phyloP scores from a whole-genome alignment of 208 protist genomes.

The Leishmania tarentolae region DNA sequence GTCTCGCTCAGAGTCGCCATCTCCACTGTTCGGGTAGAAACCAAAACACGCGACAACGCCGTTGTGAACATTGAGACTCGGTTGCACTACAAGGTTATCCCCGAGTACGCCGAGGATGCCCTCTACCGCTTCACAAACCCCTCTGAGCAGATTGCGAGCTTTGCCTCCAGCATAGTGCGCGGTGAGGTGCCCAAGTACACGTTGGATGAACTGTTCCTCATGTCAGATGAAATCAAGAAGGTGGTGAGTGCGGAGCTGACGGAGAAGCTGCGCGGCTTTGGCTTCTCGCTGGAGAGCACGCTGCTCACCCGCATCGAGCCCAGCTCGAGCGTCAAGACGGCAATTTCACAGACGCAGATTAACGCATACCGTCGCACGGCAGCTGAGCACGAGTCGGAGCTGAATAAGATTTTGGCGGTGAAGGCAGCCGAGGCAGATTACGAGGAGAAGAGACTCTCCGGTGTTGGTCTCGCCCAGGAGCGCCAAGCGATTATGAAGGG shows the following conservation, averaged over 20 bases:
- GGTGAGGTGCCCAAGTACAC: constrained; percentile 82
- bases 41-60: constrained; percentile 86
- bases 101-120: constrained; percentile 42
- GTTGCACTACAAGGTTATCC: constrained; percentile 65
- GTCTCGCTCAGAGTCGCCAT: constrained; percentile 54
- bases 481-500: constrained; percentile 71
- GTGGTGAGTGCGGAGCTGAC: constrained; percentile 59
- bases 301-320: constrained; percentile 82
- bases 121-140: constrained; percentile 78
- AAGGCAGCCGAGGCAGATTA: constrained; percentile 74
- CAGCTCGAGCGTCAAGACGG: constrained; percentile 52
- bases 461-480: constrained; percentile 71
- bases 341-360: constrained; percentile 81
- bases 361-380: constrained; percentile 67
- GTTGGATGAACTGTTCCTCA: constrained; percentile 76
- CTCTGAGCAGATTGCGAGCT: constrained; percentile 69
- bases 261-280: constrained; percentile 59
- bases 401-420: constrained; percentile 67
- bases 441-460: constrained; percentile 73
- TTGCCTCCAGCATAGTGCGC: constrained; percentile 67
- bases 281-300: constrained; percentile 69
- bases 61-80: constrained; percentile 53
- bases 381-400: constrained; percentile 68
- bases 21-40: constrained; percentile 52
- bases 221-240: constrained; percentile 68